Evolutionary conservation across 176 grass and related monocot genomes (phyloP).

Genomic region (Tuctoria greenei): DNA sequence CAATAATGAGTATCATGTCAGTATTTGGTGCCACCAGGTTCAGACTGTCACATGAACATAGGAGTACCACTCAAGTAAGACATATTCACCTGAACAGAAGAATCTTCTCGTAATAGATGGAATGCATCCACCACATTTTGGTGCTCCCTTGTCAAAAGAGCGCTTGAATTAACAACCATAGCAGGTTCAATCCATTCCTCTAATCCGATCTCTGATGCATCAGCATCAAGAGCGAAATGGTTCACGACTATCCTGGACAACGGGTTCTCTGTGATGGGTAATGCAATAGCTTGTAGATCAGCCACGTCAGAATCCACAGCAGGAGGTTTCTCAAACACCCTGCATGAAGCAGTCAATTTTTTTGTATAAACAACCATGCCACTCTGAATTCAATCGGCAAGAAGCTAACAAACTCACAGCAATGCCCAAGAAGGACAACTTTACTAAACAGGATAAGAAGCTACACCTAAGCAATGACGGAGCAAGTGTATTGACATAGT

Average conservation of each 20-base stretch:
- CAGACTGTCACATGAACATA: neutral
- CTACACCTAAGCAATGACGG: neutral
- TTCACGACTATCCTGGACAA: conserved; percentile 39
- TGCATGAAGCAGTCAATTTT: conserved; percentile 17
- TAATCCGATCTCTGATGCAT: conserved; percentile 11
- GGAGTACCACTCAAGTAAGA: conserved; percentile 10
- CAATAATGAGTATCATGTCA: neutral
- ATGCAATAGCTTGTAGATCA: conserved; percentile 14
- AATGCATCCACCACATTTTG: conserved; percentile 67
- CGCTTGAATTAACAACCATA: conserved; percentile 42
- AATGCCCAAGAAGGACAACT: neutral
- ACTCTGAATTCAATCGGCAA: conserved; percentile 6
- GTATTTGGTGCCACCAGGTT: neutral
- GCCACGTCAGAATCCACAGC: neutral
- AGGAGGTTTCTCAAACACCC: conserved; percentile 43
- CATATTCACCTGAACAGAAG: conserved; percentile 68
- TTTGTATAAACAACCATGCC: conserved; percentile 11
- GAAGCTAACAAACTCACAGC: neutral
- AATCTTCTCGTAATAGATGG: conserved; percentile 45
- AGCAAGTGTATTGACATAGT: neutral
- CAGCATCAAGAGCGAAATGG: conserved; percentile 29
- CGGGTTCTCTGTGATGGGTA: conserved; percentile 33
- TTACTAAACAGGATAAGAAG: neutral
- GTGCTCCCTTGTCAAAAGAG: conserved; percentile 49
- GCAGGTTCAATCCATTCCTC: conserved; percentile 68